Conservation (phyloP, 306 rosid species). For the Lathyrus oleraceus region DNA sequence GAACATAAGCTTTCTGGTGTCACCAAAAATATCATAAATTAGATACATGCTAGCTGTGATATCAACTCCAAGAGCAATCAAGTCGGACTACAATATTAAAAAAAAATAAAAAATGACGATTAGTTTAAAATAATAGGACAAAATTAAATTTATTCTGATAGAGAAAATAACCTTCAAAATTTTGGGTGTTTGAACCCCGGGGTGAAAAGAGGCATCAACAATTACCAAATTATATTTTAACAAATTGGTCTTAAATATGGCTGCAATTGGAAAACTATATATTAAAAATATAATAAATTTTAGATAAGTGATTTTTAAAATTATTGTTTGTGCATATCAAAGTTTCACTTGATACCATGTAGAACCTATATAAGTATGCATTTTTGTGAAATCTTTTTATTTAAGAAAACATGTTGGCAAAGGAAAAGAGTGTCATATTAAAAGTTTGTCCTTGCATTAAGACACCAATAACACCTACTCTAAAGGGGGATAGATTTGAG, state of each 20-base stretch:
- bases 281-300: not conserved
- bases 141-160: not conserved
- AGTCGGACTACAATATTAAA: constrained; percentile 39
- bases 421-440: too few relatives aligned
- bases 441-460: too few relatives aligned
- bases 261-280: not conserved
- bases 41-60: constrained; percentile 46
- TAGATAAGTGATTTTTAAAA: not conserved
- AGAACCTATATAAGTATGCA: constrained; percentile 7
- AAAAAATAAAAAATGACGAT: not conserved
- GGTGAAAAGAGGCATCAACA: not conserved
- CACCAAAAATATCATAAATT: not conserved
- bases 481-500: too few relatives aligned
- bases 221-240: constrained; percentile 17
- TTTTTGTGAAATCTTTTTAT: not conserved
- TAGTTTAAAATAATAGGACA: not conserved
- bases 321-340: not conserved
- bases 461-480: too few relatives aligned
- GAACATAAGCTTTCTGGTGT: not conserved
- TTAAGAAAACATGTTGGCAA: not conserved
- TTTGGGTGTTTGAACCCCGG: not conserved
- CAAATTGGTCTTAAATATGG: too few relatives aligned
- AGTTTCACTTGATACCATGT: constrained; percentile 28
- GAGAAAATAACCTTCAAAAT: not conserved
- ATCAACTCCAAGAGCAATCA: constrained; percentile 41